Percentiles rank a stretch among this genome's conserved stretches.
Evolutionary conservation across 1,284 basidiomycete genomes (phyloP).

Genomic region (Puccinia polysora): DNA sequence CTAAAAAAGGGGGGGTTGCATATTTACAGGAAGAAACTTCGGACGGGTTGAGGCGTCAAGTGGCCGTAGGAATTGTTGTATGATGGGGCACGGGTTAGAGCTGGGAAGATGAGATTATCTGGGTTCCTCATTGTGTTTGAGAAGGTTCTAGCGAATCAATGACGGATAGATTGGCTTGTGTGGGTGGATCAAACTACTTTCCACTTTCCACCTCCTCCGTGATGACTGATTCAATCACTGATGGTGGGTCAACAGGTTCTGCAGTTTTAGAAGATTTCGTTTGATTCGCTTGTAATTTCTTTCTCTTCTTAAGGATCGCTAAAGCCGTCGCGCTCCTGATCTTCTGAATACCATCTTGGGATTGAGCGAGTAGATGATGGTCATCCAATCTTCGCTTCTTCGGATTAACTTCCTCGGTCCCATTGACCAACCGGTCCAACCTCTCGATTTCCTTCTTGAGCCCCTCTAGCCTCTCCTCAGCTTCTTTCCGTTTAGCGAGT

Average conservation of each 20-base stretch:
- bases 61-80: too few species aligned
- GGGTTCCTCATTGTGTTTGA: too few species aligned
- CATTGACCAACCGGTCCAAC: conserved; percentile 51
- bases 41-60: too few species aligned
- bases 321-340: conserved; percentile 84
- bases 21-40: too few species aligned
- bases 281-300: conserved; percentile 13
- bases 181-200: neutral
- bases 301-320: conserved; percentile 51
- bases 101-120: too few species aligned
- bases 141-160: neutral
- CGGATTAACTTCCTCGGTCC: conserved; percentile 56
- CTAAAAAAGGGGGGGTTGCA: too few species aligned
- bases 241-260: too few species aligned
- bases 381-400: conserved; percentile 88
- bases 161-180: neutral
- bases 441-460: conserved; percentile 51
- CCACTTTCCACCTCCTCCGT: neutral
- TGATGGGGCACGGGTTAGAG: too few species aligned
- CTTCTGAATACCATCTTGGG: conserved; percentile 80
- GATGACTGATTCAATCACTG: neutral
- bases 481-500: conserved; percentile 44
- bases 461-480: conserved; percentile 54
- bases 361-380: conserved; percentile 84
- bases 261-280: neutral